Evolutionary conservation across 495 filamentous ascomycete species (phyloP), one percentile per base, ranked within the genome.

Genomic region (Penicillium nucicola): DNA sequence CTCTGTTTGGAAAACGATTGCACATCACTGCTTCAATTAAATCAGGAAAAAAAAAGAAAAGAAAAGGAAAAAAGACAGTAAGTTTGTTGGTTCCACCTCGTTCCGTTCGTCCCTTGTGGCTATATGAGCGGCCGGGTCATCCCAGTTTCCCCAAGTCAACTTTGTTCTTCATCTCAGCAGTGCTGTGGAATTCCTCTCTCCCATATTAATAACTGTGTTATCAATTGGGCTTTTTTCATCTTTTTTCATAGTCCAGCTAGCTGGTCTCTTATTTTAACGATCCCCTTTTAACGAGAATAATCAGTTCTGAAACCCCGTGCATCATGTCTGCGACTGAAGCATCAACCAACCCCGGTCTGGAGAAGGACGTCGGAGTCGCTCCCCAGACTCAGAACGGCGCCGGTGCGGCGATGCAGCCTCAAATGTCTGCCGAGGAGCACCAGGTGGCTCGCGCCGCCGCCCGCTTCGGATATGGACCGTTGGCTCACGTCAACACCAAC

Each of bases 401-500:
- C 20, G 53, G 50, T 25, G 41, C 48, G 20, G 38, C 63, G 30
- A 41, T 66, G 9, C 39, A 55, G 3, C 64, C 60, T 14, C 62
- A 74, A 37, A 69, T 79, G 72, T 64, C 73, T 33, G 64, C 69
- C 33, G 72, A 79, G 46, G 74, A 78, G 58, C 71, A 75, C 41
- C 54, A 73, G 12, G 65, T 72, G 32, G 77, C 77, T 32, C 61
- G 62, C 45, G 66, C 68, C 6, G 76, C 74, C 45, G 72, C 74
- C 33, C 73, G 75, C 50, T 79, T 79, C 56, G 77, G 77, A 17
- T 81, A 81, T 53, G 77, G 77, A 60, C 90, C 90, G 22, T 80
- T 92, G 52, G 82, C 82, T 34, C 82, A 87, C 57, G 71, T 81
- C 63, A 85, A 88, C 74, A 78, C 83, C 39, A 69, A 68, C 50